Conservation (phyloP, 2,329 filamentous ascomycete species). For the Thielaviopsis populi region DNA sequence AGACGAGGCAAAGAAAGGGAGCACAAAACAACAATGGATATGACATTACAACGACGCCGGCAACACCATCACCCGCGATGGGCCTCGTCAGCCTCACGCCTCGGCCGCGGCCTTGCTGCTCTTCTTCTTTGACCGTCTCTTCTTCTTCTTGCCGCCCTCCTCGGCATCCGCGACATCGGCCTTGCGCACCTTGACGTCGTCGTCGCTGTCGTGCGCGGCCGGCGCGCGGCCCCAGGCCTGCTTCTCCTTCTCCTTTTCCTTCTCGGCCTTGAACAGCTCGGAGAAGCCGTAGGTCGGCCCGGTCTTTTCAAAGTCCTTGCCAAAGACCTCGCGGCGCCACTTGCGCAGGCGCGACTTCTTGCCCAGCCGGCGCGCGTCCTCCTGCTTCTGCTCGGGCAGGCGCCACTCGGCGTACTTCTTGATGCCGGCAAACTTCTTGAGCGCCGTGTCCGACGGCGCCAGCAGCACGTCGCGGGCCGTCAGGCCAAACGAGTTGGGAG, state of each 20-base stretch:
- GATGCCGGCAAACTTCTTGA: conserved; percentile 82
- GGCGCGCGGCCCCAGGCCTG: conserved; percentile 1
- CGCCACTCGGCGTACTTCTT: conserved; percentile 91
- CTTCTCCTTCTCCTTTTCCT: conserved; percentile 21
- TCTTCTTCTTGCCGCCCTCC: conserved; percentile 26
- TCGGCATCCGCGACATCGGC: conserved; percentile 21
- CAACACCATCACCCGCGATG: not conserved
- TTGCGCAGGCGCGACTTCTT: conserved; percentile 85
- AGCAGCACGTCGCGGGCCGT: conserved; percentile 78
- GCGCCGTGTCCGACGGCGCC: conserved; percentile 66
- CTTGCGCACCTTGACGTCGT: conserved; percentile 23
- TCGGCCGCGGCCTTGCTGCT: conserved; percentile 26
- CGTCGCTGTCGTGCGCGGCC: conserved; percentile 11
- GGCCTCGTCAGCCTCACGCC: not conserved
- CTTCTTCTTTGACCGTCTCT: conserved; percentile 39
- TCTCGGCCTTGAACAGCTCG: conserved; percentile 22
- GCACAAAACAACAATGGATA: not conserved
- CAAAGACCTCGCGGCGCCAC: conserved; percentile 59
- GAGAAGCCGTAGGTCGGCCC: conserved; percentile 46
- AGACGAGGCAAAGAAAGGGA: not conserved
- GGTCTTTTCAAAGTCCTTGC: conserved; percentile 39
- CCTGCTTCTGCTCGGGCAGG: conserved; percentile 74
- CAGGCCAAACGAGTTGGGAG: conserved; percentile 76
- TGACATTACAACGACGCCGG: not conserved
- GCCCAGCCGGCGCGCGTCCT: conserved; percentile 72